A percentile compares a stretch with the other conserved stretches of the same genome.
Conservation (phyloP, 768 basidiomycete genomes). For the Saitozyma sp. region DNA sequence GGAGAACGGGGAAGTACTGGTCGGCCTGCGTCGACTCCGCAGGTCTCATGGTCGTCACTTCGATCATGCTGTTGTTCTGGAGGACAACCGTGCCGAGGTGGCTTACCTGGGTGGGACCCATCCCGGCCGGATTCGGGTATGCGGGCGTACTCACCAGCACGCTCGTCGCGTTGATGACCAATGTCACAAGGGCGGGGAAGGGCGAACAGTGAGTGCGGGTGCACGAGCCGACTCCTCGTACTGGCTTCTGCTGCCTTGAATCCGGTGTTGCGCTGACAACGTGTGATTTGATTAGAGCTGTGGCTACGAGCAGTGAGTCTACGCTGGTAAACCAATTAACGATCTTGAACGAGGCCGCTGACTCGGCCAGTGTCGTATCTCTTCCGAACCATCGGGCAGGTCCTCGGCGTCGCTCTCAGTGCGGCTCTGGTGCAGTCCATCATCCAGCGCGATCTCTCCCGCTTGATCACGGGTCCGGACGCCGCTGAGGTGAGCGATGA, state of each 20-base stretch:
- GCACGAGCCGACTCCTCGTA: neutral
- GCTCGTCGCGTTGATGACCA: constrained; percentile 48
- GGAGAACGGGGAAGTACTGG: constrained; percentile 77
- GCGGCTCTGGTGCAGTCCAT: constrained; percentile 82
- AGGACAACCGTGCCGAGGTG: constrained; percentile 56
- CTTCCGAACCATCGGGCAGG: constrained; percentile 91
- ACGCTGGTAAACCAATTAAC: neutral
- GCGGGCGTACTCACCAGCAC: constrained; percentile 45
- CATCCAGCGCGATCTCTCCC: constrained; percentile 67
- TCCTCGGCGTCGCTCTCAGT: constrained; percentile 85
- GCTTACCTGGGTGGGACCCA: constrained; percentile 43
- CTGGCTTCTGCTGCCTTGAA: neutral
- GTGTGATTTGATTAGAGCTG: constrained; percentile 38
- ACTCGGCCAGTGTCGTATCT: constrained; percentile 76
- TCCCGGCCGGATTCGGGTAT: constrained; percentile 43
- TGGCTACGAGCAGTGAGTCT: constrained; percentile 82
- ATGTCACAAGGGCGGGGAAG: constrained; percentile 33
- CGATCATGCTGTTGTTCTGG: constrained; percentile 68
- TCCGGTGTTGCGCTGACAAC: constrained; percentile 7
- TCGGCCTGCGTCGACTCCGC: constrained; percentile 61
- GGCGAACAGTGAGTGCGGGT: constrained; percentile 38
- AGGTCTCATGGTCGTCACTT: constrained; percentile 62
- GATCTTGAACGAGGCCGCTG: constrained; percentile 10
- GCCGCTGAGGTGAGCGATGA: constrained; percentile 54
- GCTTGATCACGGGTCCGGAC: constrained; percentile 73